phyloP scores from a whole-genome alignment of 176 grass and related monocot species.

The Poa annua region DNA sequence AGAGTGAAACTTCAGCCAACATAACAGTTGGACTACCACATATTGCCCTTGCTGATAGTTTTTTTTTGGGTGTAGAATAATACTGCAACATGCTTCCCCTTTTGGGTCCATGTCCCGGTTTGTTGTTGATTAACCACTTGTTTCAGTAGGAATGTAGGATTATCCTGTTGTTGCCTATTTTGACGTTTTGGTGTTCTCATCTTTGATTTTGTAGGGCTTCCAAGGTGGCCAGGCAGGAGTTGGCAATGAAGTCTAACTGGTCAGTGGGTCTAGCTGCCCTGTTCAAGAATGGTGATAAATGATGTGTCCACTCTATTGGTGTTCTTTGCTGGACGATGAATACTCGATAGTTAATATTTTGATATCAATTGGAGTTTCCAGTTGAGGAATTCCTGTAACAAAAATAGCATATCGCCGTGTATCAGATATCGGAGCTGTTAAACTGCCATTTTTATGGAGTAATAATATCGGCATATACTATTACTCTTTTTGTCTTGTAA shows the following conservation, averaged over 20 bases:
- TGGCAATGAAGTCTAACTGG: conserved; percentile 59
- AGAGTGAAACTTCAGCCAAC: background rate
- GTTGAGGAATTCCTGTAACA: conserved; percentile 19
- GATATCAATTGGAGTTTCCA: conserved; percentile 34
- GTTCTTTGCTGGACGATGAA: background rate
- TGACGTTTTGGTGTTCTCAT: background rate
- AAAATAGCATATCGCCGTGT: background rate
- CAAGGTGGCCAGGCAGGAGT: conserved; percentile 55
- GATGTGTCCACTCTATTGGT: background rate
- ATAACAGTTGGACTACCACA: background rate
- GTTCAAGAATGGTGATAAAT: conserved; percentile 66
- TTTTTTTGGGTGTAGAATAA: background rate
- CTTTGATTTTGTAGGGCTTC: conserved; percentile 63
- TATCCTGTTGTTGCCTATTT: background rate
- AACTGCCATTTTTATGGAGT: conserved; percentile 17
- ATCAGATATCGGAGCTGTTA: background rate
- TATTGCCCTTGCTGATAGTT: background rate
- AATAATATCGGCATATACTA: conserved; percentile 32
- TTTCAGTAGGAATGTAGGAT: background rate
- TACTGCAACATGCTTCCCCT: background rate
- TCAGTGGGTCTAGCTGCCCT: conserved; percentile 70
- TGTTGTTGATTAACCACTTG: background rate
- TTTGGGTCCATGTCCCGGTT: background rate
- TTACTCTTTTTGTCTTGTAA: background rate
- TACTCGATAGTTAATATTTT: conserved; percentile 26